Conservation (phyloP, 202 grass and related monocot species). For the Eragrostis tef region DNA sequence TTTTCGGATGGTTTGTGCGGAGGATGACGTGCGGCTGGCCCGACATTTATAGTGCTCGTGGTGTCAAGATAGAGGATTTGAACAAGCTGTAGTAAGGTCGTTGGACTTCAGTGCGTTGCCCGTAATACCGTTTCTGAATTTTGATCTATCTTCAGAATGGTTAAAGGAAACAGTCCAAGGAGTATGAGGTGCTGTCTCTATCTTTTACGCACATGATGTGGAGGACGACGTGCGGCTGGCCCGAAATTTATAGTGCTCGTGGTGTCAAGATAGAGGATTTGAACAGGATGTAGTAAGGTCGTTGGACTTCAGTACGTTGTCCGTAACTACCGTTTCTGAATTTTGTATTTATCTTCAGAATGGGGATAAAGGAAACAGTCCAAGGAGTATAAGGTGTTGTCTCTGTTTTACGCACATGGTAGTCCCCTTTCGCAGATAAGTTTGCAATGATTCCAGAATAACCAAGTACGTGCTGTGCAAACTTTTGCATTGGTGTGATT, state of each 20-base stretch:
- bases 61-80: neutral
- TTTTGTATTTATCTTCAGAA: neutral
- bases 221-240: neutral
- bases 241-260: constrained; percentile 16
- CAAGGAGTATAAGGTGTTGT: too few relatives aligned
- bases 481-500: neutral
- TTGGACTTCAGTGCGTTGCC: neutral
- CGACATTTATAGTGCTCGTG: constrained; percentile 10
- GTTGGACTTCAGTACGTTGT: neutral
- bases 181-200: neutral
- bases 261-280: neutral
- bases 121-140: neutral
- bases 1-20: neutral
- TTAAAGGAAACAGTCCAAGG: neutral
- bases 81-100: neutral
- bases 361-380: neutral
- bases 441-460: neutral
- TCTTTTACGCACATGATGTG: neutral
- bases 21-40: neutral
- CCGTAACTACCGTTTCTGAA: neutral
- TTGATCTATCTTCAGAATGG: neutral
- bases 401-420: neutral
- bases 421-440: neutral
- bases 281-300: neutral
- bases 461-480: neutral